Conservation (phyloP, 768 basidiomycete genomes). For the Termitomyces heimii region DNA sequence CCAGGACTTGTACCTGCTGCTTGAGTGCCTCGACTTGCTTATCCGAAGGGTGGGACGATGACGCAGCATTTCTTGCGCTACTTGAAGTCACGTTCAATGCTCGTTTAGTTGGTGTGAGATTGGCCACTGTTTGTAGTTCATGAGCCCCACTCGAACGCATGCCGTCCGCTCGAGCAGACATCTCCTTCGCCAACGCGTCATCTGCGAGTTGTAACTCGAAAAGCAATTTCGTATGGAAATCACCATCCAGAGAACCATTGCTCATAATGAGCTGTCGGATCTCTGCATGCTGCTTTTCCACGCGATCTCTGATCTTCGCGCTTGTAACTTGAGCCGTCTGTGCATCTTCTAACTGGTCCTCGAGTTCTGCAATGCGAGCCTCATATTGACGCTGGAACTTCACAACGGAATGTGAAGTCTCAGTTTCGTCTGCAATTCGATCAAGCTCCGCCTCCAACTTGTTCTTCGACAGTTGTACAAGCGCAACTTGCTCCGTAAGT, state of each 20-base stretch:
- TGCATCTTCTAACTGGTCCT: slow-evolving; percentile 54
- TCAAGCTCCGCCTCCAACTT: slow-evolving; percentile 64
- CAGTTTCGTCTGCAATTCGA: slow-evolving; percentile 55
- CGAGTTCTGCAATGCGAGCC: slow-evolving; percentile 52
- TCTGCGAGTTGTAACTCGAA: slow-evolving; percentile 59
- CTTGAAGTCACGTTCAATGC: slow-evolving; percentile 24
- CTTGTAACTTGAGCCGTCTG: slow-evolving; percentile 44
- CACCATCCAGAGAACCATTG: slow-evolving; percentile 54
- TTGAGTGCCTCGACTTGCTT: slow-evolving; percentile 46
- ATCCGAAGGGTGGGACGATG: slow-evolving; percentile 33
- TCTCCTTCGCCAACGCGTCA: slow-evolving; percentile 47
- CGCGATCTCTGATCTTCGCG: slow-evolving; percentile 51
- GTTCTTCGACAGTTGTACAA: slow-evolving; percentile 56
- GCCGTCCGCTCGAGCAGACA: slow-evolving; percentile 32
- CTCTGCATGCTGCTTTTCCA: slow-evolving; percentile 68
- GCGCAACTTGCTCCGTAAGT: slow-evolving; percentile 43
- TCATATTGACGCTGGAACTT: slow-evolving; percentile 64
- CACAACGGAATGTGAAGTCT: slow-evolving; percentile 46
- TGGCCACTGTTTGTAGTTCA: slow-evolving; percentile 33
- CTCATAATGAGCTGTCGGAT: slow-evolving; percentile 60
- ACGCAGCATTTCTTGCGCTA: slow-evolving; percentile 23
- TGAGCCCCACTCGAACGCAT: slow-evolving; percentile 26
- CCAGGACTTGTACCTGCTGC: slow-evolving; percentile 62
- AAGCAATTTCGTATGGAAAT: slow-evolving; percentile 56
- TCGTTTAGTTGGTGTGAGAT: slow-evolving; percentile 44